Base-by-base conservation (phyloP, 2,329 filamentous ascomycete genomes). In the Aspergillus jensenii region DNA sequence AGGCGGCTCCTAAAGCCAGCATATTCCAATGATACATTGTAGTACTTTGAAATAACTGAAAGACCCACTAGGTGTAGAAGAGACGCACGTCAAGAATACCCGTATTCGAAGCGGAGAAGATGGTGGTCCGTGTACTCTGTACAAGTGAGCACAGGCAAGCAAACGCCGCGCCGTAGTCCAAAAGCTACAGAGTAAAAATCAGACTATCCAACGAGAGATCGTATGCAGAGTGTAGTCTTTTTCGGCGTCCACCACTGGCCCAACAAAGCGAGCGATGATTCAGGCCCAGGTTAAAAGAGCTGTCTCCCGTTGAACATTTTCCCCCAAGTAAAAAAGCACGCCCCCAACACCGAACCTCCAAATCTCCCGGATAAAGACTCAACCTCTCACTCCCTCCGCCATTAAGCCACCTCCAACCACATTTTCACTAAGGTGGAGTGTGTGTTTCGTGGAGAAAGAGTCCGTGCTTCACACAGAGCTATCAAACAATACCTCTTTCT, bases 311-410 rank as follows among this genome's bases (percentile, higher is more conserved):
- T 27, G 17, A 33, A 8, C 15, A 4, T 14, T 31, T 27, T 11
- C 21, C 17, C 33, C 19, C 33, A 27, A 21, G 19, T 17, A 43
- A 44, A 39, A 53, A 45, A n/a, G 17, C 19, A n/a, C 35, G 5
- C 35, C 15, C 39, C n/a, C 37, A 45, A 27, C 45, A 51, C 40
- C 46, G 43, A 41, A 51, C 44, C 51, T 54, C 21, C 40, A 31
- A 31, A 23, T 41, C 12, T 49, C 21, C 51, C 56, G 56, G 56
- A 40, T 58, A 58, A 58, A 55, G 51, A 55, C 40, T 51, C 52
- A 55, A 58, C 51, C 51, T 55, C 46, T 39, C 44, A 58, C 21
- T 31, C 43, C 15, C 33, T 40, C 50, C 39, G 41, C 51, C 44
- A 19, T 43, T 58, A 48, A 44, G 45, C 27, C 50, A 44, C 44